Percentiles rank a stretch among this genome's conserved stretches.
These are phyloP conservation scores for Knoxia roxburghii DNA, from an alignment of 257 asterid species.

Conservation along the genomic window DNA sequence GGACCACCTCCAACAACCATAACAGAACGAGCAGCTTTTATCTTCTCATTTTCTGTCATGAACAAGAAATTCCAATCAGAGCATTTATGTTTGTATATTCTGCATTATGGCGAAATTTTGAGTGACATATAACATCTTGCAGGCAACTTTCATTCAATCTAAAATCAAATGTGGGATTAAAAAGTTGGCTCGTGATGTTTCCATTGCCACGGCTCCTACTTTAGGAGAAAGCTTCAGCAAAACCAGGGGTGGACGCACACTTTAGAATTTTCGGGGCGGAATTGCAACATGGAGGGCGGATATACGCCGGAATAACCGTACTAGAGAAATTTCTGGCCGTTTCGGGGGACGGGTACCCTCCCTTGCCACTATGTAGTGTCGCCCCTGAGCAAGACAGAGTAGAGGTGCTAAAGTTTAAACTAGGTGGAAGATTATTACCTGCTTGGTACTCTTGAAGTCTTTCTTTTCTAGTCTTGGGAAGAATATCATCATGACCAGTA, in stretches of 20 bases:
- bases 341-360: too few relatives aligned
- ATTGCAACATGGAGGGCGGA: too few relatives aligned
- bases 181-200: not conserved
- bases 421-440: conserved; percentile 30
- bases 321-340: too few relatives aligned
- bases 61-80: not conserved
- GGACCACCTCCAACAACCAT: conserved; percentile 83
- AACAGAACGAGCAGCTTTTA: conserved; percentile 47
- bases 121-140: not conserved
- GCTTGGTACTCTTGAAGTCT: conserved; percentile 45
- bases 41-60: conserved; percentile 51
- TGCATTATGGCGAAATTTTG: not conserved
- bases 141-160: not conserved
- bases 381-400: too few relatives aligned
- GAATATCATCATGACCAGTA: conserved; percentile 61
- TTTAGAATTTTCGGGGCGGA: too few relatives aligned
- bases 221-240: not conserved
- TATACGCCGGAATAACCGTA: too few relatives aligned
- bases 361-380: too few relatives aligned
- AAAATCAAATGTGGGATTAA: not conserved
- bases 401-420: too few relatives aligned
- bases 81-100: too few relatives aligned
- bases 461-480: conserved; percentile 42
- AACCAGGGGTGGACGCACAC: too few relatives aligned
- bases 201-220: not conserved